A percentile compares a stretch with the other conserved stretches of the same genome.
Conservation (phyloP, 352 stramenopile genomes). For the Globisporangium heterothallicum region DNA sequence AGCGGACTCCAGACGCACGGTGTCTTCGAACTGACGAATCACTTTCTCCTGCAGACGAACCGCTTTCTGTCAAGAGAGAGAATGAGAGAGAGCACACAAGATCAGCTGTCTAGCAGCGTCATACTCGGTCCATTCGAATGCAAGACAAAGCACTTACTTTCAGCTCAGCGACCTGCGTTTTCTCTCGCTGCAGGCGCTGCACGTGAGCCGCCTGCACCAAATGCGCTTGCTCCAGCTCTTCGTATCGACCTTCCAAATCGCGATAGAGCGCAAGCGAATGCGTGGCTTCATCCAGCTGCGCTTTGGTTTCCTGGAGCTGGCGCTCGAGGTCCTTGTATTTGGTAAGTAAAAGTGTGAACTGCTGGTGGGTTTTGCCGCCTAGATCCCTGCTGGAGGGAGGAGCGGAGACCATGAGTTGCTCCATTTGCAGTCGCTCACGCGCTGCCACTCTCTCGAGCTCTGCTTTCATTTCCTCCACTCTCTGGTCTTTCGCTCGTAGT, state of each 20-base stretch:
- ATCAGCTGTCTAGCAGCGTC: background rate
- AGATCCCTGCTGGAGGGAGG: slow-evolving; percentile 4
- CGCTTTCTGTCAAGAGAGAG: slow-evolving; percentile 31
- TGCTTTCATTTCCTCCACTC: slow-evolving; percentile 27
- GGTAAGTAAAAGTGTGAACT: slow-evolving; percentile 43
- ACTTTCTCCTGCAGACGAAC: slow-evolving; percentile 75
- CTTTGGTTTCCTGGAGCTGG: slow-evolving; percentile 24
- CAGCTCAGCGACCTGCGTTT: slow-evolving; percentile 40
- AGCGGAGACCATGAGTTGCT: slow-evolving; percentile 18
- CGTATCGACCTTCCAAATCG: slow-evolving; percentile 42
- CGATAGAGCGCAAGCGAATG: slow-evolving; percentile 20
- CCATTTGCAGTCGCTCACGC: slow-evolving; percentile 35
- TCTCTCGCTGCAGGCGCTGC: slow-evolving; percentile 66
- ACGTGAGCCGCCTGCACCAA: slow-evolving; percentile 56
- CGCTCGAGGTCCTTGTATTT: slow-evolving; percentile 68
- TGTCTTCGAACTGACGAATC: slow-evolving; percentile 71
- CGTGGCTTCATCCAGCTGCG: slow-evolving; percentile 32
- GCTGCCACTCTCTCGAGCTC: slow-evolving; percentile 24
- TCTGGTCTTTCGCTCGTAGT: slow-evolving; percentile 39
- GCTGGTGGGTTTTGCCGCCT: slow-evolving; percentile 26
- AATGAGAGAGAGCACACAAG: background rate
- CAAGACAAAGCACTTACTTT: slow-evolving; percentile 23
- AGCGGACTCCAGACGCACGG: slow-evolving; percentile 35
- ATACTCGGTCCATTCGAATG: background rate
- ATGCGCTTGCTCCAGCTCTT: slow-evolving; percentile 68